Base-by-base conservation (phyloP, 164 flowering plant genomes). In the Magnolia kwangsiensis region DNA sequence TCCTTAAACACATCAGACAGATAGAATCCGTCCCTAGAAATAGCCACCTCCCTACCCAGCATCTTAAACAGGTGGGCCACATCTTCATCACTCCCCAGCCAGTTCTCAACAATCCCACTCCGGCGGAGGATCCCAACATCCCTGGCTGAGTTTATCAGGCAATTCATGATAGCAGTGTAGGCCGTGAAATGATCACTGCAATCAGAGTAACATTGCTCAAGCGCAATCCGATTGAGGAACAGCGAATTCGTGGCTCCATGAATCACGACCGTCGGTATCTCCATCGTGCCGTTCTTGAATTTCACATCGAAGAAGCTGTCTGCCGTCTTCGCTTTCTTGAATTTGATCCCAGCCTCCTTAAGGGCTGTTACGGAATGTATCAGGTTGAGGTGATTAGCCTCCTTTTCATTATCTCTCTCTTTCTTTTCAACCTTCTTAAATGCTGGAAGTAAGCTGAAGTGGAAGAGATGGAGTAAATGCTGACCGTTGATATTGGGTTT, bases 51-150 rank as follows among this genome's bases (percentile, higher is more conserved):
- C 69, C 63, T 85, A 10, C 76, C 72, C 2, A 79, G 31, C 7
- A 75, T 71, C 20, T 75, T 77, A 74, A 85, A 77, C 75, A 84
- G 79, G 0, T 23, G 8, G 3, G 78, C 79, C 45, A 82, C 72
- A 29, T 81, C 80, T 23, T 74, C 58, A 7, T 81, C 81, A 0
- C 72, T 55, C 18, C 37, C 70, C 10, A 67, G 1, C 4, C 16
- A 14, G 23, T 75, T 69, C 49, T 51, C 49, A 19, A 75, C 13
- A 14, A 75, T 67, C 16, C 23, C 59, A 9, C 19, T 75, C 3
- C 67, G 16, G 64, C 45, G 23, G 13, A 75, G 51, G 13, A 67
- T 50, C 24, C 24, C 51, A 3, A 75, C 64, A 23, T 75, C 77
- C 27, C 24, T 67, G 11, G 71, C 18, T 1, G 77, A 49, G 16